These are phyloP conservation scores for Suillus luteus DNA, from an alignment of 768 basidiomycete genomes.

Conservation along the genomic window DNA sequence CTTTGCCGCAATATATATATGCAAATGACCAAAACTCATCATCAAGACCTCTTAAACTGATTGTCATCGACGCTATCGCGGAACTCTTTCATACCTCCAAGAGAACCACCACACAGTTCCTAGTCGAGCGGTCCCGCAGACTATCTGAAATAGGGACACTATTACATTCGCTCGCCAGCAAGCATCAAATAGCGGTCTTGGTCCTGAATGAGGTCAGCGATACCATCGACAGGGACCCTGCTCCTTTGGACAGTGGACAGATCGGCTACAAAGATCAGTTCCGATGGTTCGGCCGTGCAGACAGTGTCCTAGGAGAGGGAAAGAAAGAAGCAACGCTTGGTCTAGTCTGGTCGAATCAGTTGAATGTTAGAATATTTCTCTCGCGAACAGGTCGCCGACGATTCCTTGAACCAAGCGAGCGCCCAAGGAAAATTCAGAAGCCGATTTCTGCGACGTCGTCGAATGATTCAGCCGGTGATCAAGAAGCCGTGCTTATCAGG, in stretches of 20 bases:
- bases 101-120: constrained; percentile 58
- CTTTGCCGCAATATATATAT: constrained; percentile 54
- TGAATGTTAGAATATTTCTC: constrained; percentile 85
- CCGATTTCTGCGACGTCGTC: constrained; percentile 16
- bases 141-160: constrained; percentile 66
- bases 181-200: constrained; percentile 68
- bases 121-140: constrained; percentile 73
- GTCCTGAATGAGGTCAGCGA: constrained; percentile 91
- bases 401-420: constrained; percentile 44
- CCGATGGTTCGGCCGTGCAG: constrained; percentile 72
- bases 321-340: constrained; percentile 83
- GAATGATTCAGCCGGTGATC: constrained; percentile 27
- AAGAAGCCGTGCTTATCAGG: constrained; percentile 58
- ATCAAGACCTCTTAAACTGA: constrained; percentile 65
- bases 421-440: constrained; percentile 25
- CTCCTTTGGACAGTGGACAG: constrained; percentile 29
- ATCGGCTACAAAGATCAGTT: constrained; percentile 73
- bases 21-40: constrained; percentile 30
- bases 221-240: constrained; percentile 49
- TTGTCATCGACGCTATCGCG: constrained; percentile 87
- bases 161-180: constrained; percentile 71
- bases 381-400: constrained; percentile 72
- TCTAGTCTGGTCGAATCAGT: constrained; percentile 91
- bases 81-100: constrained; percentile 76
- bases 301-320: constrained; percentile 56